Conservation (phyloP, 805 yeast genomes). For the Candida anglica region DNA sequence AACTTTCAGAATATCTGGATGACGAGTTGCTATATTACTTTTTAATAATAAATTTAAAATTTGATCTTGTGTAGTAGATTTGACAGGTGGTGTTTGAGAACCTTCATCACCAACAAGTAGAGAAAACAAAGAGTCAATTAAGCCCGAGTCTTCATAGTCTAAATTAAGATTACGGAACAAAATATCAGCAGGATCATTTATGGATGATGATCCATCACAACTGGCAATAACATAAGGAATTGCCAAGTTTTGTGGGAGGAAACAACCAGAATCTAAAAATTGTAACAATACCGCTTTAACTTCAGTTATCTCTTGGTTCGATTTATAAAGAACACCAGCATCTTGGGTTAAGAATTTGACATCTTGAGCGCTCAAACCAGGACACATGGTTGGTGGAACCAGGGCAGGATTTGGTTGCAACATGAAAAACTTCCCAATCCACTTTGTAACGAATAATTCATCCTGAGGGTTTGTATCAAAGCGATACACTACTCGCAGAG, state of each 20-base stretch:
- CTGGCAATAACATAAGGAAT: constrained; percentile 61
- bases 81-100: constrained; percentile 48
- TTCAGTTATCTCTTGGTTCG: constrained; percentile 37
- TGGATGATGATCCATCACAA: constrained; percentile 51
- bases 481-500: constrained; percentile 26
- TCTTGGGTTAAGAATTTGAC: constrained; percentile 60
- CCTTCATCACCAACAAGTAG: constrained; percentile 50
- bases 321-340: constrained; percentile 60
- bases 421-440: constrained; percentile 55
- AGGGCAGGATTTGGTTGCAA: constrained; percentile 38
- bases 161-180: constrained; percentile 45
- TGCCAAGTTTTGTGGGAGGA: constrained; percentile 31
- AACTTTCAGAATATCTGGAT: constrained; percentile 41
- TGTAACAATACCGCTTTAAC: constrained; percentile 25
- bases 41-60: constrained; percentile 48
- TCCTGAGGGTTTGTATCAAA: constrained; percentile 36
- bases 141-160: constrained; percentile 46
- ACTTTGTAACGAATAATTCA: constrained; percentile 40
- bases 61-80: constrained; percentile 49
- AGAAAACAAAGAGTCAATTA: constrained; percentile 41
- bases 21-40: constrained; percentile 49
- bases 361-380: constrained; percentile 61
- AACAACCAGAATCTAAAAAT: constrained; percentile 37
- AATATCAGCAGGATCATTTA: constrained; percentile 53
- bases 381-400: constrained; percentile 35